Base-by-base conservation (phyloP, 495 filamentous ascomycete species). In the Astrothelium subdiscretum region DNA sequence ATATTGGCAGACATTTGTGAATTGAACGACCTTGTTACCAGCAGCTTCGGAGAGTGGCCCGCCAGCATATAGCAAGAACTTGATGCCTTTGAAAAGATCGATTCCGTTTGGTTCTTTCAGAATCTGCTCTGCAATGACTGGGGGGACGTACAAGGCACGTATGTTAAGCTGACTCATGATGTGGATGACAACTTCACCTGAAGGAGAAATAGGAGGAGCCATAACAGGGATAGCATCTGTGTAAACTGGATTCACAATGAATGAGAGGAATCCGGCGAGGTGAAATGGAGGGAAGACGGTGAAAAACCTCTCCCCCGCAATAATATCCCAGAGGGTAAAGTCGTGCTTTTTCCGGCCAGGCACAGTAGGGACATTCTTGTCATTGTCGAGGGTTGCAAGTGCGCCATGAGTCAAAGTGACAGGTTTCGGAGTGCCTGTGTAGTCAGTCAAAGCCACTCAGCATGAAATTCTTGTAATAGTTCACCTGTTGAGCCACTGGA, bases 11-110 rank as follows among this genome's bases (percentile, higher is more conserved):
- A 75, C 66, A 57, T 70, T 61, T 5, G 69, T 74, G 27, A 68
- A 51, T 32, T 71, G 44, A 42, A 64, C 65, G 8, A 75, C 59
- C 13, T 42, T 54, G 24, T 71, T 59, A 22, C 73, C 72, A 4
- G 63, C 63, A 11, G 31, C 61, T 22, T 59, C 27, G 2, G 69
- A 52, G 27, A 75, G 51, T 1, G 66, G 67, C 5, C 72, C 73
- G 20, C 73, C 73, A 43, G 68, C 66, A 38, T 67, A 74, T 0
- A 66, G 29, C 20, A 74, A 27, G 27, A 72, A 71, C 27, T 72
- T 63, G 1, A 74, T 10, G 10, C 20, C 20, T 22, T 68, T 67
- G 13, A 66, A 63, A 31, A 62, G 61, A 24, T 68, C 48, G 20
- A 67, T 62, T 1, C 62, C 65, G 22, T 62, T 31, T 22, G 67